A percentile compares a stretch with the other conserved stretches of the same genome.
These are phyloP conservation scores for Boletus rubroflammeus DNA, from an alignment of 768 basidiomycete genomes.

Conservation along the genomic window DNA sequence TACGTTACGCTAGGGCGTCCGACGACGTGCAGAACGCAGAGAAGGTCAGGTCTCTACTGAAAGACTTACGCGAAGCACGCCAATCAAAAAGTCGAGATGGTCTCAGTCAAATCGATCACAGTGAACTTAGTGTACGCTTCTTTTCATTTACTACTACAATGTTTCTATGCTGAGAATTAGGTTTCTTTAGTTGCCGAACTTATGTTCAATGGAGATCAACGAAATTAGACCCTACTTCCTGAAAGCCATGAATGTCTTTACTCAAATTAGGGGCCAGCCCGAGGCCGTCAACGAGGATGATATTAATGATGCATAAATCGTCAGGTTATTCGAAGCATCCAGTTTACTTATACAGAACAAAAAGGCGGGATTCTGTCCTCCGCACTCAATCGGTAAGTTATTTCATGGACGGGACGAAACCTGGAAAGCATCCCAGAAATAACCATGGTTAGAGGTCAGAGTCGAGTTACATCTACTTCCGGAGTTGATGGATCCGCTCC, in stretches of 20 bases:
- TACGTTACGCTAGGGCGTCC: constrained; percentile 56
- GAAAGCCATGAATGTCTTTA: constrained; percentile 72
- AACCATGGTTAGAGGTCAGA: not conserved
- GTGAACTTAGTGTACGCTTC: constrained; percentile 71
- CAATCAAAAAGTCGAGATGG: constrained; percentile 92
- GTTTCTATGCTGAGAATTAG: not conserved
- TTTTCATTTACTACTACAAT: not conserved
- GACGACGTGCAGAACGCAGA: constrained; percentile 88
- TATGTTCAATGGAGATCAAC: constrained; percentile 90
- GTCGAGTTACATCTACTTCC: constrained; percentile 5
- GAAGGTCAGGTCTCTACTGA: constrained; percentile 77
- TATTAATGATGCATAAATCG: not conserved
- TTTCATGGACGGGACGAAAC: not conserved
- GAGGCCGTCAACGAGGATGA: constrained; percentile 3
- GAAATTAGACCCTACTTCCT: constrained; percentile 89
- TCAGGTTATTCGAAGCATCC: not conserved
- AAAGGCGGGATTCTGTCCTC: not conserved
- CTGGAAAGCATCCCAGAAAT: not conserved
- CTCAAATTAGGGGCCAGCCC: constrained; percentile 44
- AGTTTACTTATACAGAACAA: not conserved
- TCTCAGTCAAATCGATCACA: constrained; percentile 74
- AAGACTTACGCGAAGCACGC: constrained; percentile 93
- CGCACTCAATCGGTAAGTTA: constrained; percentile 1
- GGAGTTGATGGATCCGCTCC: constrained; percentile 33
- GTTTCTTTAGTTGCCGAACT: constrained; percentile 63